Evolutionary conservation across 75 land plant species (phyloP), one percentile per base, ranked within the genome.

Genomic region (Pseudotsuga menziesii): DNA sequence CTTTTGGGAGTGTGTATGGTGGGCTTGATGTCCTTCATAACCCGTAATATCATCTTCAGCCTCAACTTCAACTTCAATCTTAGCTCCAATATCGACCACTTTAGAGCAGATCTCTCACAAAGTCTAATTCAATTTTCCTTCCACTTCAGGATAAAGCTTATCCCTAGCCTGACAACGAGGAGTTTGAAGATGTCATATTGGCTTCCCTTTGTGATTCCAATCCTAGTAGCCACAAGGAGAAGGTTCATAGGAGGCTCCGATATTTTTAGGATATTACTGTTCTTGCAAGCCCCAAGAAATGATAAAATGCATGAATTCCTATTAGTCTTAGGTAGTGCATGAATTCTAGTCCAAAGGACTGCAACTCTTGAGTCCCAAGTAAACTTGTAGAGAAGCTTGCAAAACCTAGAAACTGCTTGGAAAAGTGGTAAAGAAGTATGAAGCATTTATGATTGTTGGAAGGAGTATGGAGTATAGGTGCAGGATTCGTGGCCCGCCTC

Each of bases 191-290:
- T 4, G 88, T 85, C 5, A 82, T 84, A 41, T 58, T 86, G 0
- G 83, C 85, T 55, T 84, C 86, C 36, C 36, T 35, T 4, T 35
- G 36, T 35, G 36, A 35, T 35, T 35, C 36, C 36, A 35, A 35
- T 35, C 36, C 36, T 4, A 35, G 36, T 35, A 35, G 36, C 36
- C 48, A 58, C 20, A 74, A 83, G 57, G 73, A 75, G 0, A 79
- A 83, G 25, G 71, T 75, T 25, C 84, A 84, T 75, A 83, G 88
- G 77, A 82, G 98, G 78, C 84, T 96, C 19, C 88, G 73, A 69
- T 91, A 90, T 44, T 96, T 96, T 72, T 85, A 87, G 75, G 98
- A 93, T 58, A 93, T 95, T 56, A 88, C 98, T 13, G 83, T 83
- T n/a, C 74, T 88, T 14, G 80, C 82, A 70, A 88, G 92, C 78